Conservation (phyloP, 768 basidiomycete species). For the Lepiota venenata region DNA sequence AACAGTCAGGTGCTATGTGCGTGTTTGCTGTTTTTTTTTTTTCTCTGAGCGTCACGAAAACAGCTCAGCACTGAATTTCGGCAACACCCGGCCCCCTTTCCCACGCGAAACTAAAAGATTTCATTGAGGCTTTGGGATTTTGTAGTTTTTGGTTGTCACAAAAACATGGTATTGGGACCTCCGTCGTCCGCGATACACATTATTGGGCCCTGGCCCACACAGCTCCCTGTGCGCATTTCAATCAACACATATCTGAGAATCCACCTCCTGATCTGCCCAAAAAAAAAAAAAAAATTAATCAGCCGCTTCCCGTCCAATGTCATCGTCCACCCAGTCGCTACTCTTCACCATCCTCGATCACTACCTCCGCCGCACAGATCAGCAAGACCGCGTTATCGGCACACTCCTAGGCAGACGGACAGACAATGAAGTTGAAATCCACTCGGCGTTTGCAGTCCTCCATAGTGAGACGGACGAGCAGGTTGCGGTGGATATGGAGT, state of each 20-base stretch:
- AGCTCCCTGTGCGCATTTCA: slow-evolving; percentile 30
- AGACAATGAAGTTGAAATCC: slow-evolving; percentile 67
- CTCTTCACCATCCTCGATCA: slow-evolving; percentile 96
- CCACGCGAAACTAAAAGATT: no score
- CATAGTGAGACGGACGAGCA: slow-evolving; percentile 92
- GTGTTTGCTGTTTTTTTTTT: slow-evolving; percentile 12
- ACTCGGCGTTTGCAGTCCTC: slow-evolving; percentile 85
- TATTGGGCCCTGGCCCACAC: slow-evolving; percentile 28
- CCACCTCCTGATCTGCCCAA: no score
- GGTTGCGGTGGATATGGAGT: slow-evolving; percentile 95
- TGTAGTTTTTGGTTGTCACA: slow-evolving; percentile 10
- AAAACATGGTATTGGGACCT: slow-evolving; percentile 47
- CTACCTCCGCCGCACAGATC: slow-evolving; percentile 82
- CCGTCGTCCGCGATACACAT: slow-evolving; percentile 50
- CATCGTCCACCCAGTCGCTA: slow-evolving; percentile 87
- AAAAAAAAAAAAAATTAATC: slow-evolving; percentile 3
- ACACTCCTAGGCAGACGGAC: slow-evolving; percentile 86
- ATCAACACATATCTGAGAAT: slow-evolving; percentile 25
- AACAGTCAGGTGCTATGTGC: slow-evolving; percentile 9
- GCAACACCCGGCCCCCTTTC: not conserved
- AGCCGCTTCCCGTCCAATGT: slow-evolving; percentile 73
- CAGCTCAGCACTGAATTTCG: slow-evolving; percentile 1
- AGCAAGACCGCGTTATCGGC: slow-evolving; percentile 89
- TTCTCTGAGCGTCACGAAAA: slow-evolving; percentile 16
- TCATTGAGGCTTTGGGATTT: slow-evolving; percentile 7